phyloP scores from a whole-genome alignment of 768 basidiomycete species.

The Suillus clintonianus region DNA sequence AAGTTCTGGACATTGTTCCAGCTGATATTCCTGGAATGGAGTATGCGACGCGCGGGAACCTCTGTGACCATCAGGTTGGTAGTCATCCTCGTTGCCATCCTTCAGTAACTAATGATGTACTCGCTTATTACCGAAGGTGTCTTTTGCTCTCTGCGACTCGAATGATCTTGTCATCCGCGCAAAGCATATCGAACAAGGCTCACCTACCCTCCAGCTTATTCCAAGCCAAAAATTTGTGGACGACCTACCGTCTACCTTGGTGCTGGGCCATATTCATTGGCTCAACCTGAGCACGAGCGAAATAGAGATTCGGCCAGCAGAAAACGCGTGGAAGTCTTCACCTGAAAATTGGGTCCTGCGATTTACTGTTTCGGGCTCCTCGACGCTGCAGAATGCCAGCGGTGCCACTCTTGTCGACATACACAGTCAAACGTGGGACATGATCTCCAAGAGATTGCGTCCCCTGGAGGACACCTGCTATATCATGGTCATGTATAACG shows the following conservation, averaged over 20 bases:
- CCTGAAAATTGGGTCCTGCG: conserved; percentile 28
- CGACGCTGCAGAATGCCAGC: conserved; percentile 7
- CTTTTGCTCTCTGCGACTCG: conserved; percentile 19
- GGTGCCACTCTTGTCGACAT: conserved; percentile 24
- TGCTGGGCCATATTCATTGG: conserved; percentile 31
- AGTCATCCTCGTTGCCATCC: background rate
- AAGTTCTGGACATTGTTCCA: conserved; percentile 23
- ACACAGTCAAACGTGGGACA: conserved; percentile 25
- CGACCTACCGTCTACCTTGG: conserved; percentile 27
- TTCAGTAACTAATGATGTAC: background rate
- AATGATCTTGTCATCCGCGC: conserved; percentile 22
- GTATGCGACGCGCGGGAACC: conserved; percentile 18
- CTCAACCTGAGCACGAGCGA: conserved; percentile 22
- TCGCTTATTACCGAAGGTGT: conserved; percentile 16
- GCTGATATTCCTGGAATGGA: conserved; percentile 26
- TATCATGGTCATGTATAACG: conserved; percentile 20
- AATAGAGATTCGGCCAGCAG: conserved; percentile 31
- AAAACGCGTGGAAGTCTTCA: conserved; percentile 24
- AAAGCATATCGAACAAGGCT: background rate
- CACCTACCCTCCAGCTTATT: conserved; percentile 20
- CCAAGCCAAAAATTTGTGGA: conserved; percentile 19
- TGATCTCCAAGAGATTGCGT: conserved; percentile 24
- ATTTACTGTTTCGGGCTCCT: conserved; percentile 11
- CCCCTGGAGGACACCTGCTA: conserved; percentile 25
- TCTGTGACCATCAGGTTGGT: conserved; percentile 22